Conservation (phyloP, 148 eudicot species). For the Chenopodium formosanum region DNA sequence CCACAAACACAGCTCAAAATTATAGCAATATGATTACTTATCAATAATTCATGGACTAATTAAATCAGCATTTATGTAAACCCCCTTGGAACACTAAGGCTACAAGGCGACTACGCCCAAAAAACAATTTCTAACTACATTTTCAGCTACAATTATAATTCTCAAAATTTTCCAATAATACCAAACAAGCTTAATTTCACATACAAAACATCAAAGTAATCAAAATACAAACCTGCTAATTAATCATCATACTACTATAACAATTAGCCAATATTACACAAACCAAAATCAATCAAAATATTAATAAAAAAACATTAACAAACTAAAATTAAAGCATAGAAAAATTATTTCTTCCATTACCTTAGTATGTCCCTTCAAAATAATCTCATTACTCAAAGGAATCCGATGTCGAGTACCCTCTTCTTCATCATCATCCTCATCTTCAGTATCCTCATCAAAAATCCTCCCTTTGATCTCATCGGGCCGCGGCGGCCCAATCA, state of each 20-base stretch:
- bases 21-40: no score
- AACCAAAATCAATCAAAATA: no score
- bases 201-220: no score
- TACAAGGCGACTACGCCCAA: background rate
- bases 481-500: slow-evolving; percentile 63
- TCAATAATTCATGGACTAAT: no score
- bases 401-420: slow-evolving; percentile 43
- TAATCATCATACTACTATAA: background rate
- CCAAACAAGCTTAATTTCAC: no score
- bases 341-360: slow-evolving; percentile 24
- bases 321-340: background rate
- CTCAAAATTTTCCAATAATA: background rate
- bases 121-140: no score
- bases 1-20: no score
- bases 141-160: background rate
- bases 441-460: slow-evolving; percentile 45
- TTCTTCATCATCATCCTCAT: slow-evolving; percentile 46
- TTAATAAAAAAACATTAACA: background rate
- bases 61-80: no score
- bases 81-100: background rate
- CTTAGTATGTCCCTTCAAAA: slow-evolving; percentile 88
- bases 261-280: background rate
- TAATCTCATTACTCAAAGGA: slow-evolving; percentile 87
- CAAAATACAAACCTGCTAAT: background rate
- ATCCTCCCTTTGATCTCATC: slow-evolving; percentile 28